phyloP scores from a whole-genome alignment of 352 stramenopile species.

The Pythium vanterpoolii region DNA sequence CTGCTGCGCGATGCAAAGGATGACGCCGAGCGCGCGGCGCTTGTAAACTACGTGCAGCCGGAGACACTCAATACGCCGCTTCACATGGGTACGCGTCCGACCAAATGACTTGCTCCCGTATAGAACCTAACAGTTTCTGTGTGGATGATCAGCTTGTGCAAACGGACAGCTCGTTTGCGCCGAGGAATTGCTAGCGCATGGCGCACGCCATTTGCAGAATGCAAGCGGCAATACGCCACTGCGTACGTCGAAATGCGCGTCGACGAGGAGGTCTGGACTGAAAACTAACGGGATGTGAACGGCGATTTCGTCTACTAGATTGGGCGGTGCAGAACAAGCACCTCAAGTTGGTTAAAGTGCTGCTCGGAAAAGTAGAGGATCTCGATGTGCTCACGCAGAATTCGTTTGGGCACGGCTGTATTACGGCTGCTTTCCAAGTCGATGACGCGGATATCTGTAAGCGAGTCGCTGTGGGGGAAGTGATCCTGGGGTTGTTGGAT shows the following conservation, averaged over 20 bases:
- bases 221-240: constrained; percentile 72
- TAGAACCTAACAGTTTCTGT: too few relatives aligned
- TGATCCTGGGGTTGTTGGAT: background rate
- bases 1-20: constrained; percentile 30
- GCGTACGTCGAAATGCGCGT: constrained; percentile 37
- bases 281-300: background rate
- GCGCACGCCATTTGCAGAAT: constrained; percentile 61
- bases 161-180: constrained; percentile 73
- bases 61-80: constrained; percentile 77
- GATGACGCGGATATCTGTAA: constrained; percentile 84
- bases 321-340: constrained; percentile 89
- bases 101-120: too few relatives aligned
- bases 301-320: constrained; percentile 30
- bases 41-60: constrained; percentile 76
- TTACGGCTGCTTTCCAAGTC: constrained; percentile 82
- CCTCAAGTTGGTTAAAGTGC: constrained; percentile 68
- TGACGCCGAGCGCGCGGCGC: constrained; percentile 18
- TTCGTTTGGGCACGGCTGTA: constrained; percentile 69
- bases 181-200: constrained; percentile 50
- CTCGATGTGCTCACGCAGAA: constrained; percentile 85
- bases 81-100: constrained; percentile 73
- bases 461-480: constrained; percentile 7
- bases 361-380: constrained; percentile 61
- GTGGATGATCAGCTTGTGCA: constrained; percentile 48
- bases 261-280: background rate